These are phyloP conservation scores for Cudoniella acicularis DNA, from an alignment of 495 filamentous ascomycete genomes.

Conservation along the genomic window DNA sequence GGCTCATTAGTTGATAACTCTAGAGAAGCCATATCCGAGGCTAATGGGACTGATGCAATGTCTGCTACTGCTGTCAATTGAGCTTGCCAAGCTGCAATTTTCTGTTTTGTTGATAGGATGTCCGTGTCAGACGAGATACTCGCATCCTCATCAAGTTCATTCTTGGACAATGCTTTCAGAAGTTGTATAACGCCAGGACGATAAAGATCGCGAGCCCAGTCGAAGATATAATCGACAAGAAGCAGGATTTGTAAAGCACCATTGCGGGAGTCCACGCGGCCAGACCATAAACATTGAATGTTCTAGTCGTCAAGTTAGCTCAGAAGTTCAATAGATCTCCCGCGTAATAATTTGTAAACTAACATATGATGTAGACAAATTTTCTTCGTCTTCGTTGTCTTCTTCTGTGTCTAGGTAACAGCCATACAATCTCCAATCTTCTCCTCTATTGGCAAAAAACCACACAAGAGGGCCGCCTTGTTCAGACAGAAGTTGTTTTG, in stretches of 20 bases:
- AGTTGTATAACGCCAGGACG: conserved; percentile 5
- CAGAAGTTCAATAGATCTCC: neutral
- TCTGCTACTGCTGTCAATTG: too few species aligned
- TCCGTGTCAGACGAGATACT: conserved; percentile 6
- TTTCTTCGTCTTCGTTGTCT: conserved; percentile 1
- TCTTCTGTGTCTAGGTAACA: neutral
- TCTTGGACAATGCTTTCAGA: neutral
- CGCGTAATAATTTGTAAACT: neutral
- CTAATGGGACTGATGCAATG: too few species aligned
- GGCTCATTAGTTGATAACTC: too few species aligned
- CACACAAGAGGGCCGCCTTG: conserved; percentile 21
- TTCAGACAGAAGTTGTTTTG: neutral
- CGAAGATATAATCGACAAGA: conserved; percentile 30
- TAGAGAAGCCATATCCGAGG: too few species aligned
- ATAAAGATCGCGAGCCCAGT: conserved; percentile 33
- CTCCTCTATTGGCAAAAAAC: conserved; percentile 24
- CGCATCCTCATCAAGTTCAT: conserved; percentile 1
- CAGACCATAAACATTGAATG: conserved; percentile 26
- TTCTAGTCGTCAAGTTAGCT: conserved; percentile 4
- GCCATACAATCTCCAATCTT: conserved; percentile 19
- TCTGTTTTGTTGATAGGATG: conserved; percentile 1
- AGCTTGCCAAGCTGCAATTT: neutral
- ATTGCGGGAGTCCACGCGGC: conserved; percentile 19
- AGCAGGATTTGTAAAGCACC: conserved; percentile 29
- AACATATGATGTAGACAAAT: neutral